Evolutionary conservation across 2,329 filamentous ascomycete species (phyloP).

Genomic region (Aspergillus sp.): DNA sequence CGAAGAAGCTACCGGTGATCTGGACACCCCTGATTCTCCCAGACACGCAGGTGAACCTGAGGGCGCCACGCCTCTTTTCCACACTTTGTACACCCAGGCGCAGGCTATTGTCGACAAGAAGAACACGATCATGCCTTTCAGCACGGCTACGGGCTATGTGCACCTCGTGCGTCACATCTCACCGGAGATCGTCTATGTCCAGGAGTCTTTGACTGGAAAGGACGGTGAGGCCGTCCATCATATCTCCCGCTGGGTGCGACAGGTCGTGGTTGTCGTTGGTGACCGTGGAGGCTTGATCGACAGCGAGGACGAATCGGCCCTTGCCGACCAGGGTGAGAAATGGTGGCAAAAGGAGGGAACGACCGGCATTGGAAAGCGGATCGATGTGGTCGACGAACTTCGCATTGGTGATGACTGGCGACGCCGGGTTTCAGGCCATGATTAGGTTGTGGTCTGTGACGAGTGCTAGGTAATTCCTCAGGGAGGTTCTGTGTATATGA

Average conservation of each 20-base stretch:
- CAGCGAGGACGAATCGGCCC: constrained; percentile 61
- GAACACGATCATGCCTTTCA: constrained; percentile 85
- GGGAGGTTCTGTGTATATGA: constrained; percentile 18
- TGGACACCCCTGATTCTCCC: constrained; percentile 37
- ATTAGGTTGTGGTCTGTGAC: constrained; percentile 33
- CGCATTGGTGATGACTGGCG: constrained; percentile 85
- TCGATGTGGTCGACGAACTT: constrained; percentile 82
- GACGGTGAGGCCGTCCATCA: constrained; percentile 73
- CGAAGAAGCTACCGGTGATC: constrained; percentile 61
- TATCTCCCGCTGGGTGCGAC: constrained; percentile 61
- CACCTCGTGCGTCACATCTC: constrained; percentile 84
- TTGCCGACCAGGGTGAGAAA: constrained; percentile 38
- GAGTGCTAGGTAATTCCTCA: constrained; percentile 1
- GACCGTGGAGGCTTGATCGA: constrained; percentile 74
- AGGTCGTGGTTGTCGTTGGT: constrained; percentile 59
- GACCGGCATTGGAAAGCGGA: constrained; percentile 80
- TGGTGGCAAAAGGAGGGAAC: constrained; percentile 71
- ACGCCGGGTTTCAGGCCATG: constrained; percentile 68
- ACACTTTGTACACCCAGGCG: constrained; percentile 77
- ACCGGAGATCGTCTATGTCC: constrained; percentile 83
- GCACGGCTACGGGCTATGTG: constrained; percentile 74
- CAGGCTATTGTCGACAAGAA: constrained; percentile 77
- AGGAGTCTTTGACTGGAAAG: constrained; percentile 76
- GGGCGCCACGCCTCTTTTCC: constrained; percentile 64
- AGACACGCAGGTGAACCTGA: constrained; percentile 39